Evolutionary conservation across 1,284 basidiomycete genomes (phyloP), one percentile per base, ranked within the genome.

Genomic region (Tylopilus orsonianus): DNA sequence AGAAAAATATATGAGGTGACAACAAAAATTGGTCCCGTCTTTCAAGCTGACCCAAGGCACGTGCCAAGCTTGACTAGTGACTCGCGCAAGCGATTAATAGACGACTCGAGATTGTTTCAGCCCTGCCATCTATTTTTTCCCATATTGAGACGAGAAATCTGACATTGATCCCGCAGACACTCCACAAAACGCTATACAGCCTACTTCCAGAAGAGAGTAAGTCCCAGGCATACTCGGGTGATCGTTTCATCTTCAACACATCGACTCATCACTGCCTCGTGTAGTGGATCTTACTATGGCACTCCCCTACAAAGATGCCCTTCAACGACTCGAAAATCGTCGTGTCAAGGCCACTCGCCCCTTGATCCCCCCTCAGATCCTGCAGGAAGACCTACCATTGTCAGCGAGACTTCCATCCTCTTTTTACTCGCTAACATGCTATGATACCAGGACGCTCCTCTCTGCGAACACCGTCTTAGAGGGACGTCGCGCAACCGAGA

Each of bases 351-450:
- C 80, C 20, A 92, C 89, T 34, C 76, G 92, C 37, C 93, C 93
- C 27, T 73, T 96, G 50, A 93, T 97, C 54, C 93, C 93, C 54
- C 92, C 92, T 35, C 90, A 93, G 64, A 94, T 97, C 56, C 76
- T 97, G 4, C 88, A 90, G 60, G 93, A 97, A 71, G 93, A 97
- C 63, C 74, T 86, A 16, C 87, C 87, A 38, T 71, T 91, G 81
- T 85, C 67, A 44, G 79, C 35, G 32, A 18, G 13, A 14, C 34
- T 16, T 29, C 39, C 23, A 8, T 23, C 5, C 48, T 22, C 12
- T 48, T 27, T 20, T 42, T 18, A 19, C 9, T 49, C n/a, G 22
- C 39, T 52, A 41, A 43, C 40, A 12, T 34, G 24, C 50, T 37
- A 32, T 12, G 20, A 48, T 44, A 10, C 4, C 49, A 89, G 85